phyloP scores from a whole-genome alignment of 1,139 yeast species.

The Saccharomyces hybrid region DNA sequence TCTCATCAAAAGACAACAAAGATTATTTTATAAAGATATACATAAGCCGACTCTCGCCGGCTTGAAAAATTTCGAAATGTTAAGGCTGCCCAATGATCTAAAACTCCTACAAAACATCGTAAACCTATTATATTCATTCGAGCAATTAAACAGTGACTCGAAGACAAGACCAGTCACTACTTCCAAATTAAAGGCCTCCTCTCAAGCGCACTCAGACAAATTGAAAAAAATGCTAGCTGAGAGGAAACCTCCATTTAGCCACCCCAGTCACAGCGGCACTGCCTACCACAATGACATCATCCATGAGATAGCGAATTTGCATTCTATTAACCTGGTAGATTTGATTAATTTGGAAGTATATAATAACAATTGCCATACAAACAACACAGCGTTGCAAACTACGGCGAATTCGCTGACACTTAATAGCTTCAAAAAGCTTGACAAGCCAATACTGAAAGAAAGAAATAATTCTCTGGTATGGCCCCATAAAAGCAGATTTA shows the following conservation, averaged over 20 bases:
- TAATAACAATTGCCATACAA: background rate
- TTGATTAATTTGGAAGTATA: slow-evolving; percentile 1
- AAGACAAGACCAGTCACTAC: background rate
- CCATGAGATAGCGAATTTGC: background rate
- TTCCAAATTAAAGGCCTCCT: background rate
- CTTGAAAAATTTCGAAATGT: slow-evolving; percentile 13
- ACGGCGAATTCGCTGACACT: slow-evolving; percentile 13
- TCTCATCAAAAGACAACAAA: slow-evolving; percentile 12
- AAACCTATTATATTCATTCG: background rate
- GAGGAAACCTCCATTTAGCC: background rate
- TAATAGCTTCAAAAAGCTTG: slow-evolving; percentile 17
- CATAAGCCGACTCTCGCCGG: slow-evolving; percentile 15
- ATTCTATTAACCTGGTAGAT: background rate
- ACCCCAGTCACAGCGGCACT: background rate
- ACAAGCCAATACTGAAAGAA: slow-evolving; percentile 17
- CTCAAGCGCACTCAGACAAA: background rate
- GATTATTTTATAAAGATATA: slow-evolving; percentile 14
- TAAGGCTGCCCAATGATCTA: slow-evolving; percentile 21
- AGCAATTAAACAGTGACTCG: background rate
- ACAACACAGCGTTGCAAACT: slow-evolving; percentile 8
- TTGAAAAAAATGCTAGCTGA: background rate
- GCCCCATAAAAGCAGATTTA: slow-evolving; percentile 14
- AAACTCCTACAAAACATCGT: background rate
- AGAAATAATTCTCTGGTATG: slow-evolving; percentile 18
- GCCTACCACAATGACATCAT: background rate